Evolutionary conservation across 495 filamentous ascomycete genomes (phyloP), one percentile per base, ranked within the genome.

Genomic region (Cenococcum geophilum): DNA sequence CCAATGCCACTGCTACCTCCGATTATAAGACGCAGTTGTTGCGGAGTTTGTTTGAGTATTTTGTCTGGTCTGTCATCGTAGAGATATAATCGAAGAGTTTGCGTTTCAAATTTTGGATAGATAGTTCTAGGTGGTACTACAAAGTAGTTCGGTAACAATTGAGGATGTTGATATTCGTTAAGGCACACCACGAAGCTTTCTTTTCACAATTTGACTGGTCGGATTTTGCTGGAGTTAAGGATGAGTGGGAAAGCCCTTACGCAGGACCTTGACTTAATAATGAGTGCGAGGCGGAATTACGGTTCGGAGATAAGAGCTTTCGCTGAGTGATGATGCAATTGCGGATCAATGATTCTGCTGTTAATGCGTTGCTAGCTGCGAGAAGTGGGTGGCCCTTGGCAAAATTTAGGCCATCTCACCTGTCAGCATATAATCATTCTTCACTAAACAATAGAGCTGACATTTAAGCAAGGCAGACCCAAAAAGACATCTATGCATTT

Each of bases 1-100:
- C 73, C 73, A 32, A 75, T 70, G 60, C 73, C 73, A 23, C 55
- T 53, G 36, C 57, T 60, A 25, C 68, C 68, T 35, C 68, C 68
- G n/a, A 70, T 59, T 58, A 70, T 48, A 59, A 70, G 68, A 70
- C 49, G 65, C 57, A 55, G 11, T 58, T 22, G 43, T 45, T 23
- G 5, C 18, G 12, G 51, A 70, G 68, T 42, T 68, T 70, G 36
- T 45, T 43, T 9, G 60, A 27, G 59, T 64, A 68, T 59, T 68
- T 68, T 10, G 1, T 42, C 63, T 65, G 59, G 57, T 70, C 68
- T 36, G 59, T 11, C 64, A 66, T 66, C 45, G 50, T 65, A 21
- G 23, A 32, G 20, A 11, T 12, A 25, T 45, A 18, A 10, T 4
- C 40, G 40, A 18, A 14, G 40, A 14, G 3, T 4, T 18, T 45